These are phyloP conservation scores for Botrytis squamosa DNA, from an alignment of 2,329 filamentous ascomycete genomes.

Conservation along the genomic window DNA sequence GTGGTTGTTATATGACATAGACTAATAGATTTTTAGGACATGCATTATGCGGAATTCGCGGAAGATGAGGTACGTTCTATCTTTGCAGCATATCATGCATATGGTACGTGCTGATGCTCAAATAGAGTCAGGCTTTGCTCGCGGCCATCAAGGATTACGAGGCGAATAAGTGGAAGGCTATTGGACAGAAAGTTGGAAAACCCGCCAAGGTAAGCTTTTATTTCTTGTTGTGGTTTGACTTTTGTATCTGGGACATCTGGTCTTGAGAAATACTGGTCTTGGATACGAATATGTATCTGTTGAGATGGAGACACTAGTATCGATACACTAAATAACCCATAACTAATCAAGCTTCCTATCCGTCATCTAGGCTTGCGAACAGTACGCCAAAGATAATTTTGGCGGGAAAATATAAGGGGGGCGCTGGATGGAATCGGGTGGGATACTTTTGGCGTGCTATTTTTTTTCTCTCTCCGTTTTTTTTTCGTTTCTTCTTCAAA, in stretches of 20 bases:
- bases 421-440: background rate
- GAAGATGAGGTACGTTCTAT: conserved; percentile 77
- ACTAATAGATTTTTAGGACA: conserved; percentile 61
- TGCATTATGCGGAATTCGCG: conserved; percentile 98
- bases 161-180: conserved; percentile 97
- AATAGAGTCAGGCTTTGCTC: conserved; percentile 59
- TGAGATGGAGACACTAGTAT: background rate
- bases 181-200: conserved; percentile 95
- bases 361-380: conserved; percentile 67
- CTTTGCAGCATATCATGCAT: conserved; percentile 7
- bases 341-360: background rate
- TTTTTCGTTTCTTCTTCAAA: background rate
- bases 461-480: background rate
- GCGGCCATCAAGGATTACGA: conserved; percentile 99
- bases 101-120: conserved; percentile 34
- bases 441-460: background rate
- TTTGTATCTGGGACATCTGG: background rate
- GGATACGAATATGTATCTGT: background rate
- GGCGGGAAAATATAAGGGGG: conserved; percentile 32
- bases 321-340: background rate
- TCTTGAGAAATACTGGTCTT: background rate
- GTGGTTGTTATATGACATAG: background rate
- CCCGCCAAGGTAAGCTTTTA: conserved; percentile 73
- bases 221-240: background rate
- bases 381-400: conserved; percentile 96